phyloP scores from a whole-genome alignment of 371 early-diverging fungal genomes.

The Mortierella sp. region DNA sequence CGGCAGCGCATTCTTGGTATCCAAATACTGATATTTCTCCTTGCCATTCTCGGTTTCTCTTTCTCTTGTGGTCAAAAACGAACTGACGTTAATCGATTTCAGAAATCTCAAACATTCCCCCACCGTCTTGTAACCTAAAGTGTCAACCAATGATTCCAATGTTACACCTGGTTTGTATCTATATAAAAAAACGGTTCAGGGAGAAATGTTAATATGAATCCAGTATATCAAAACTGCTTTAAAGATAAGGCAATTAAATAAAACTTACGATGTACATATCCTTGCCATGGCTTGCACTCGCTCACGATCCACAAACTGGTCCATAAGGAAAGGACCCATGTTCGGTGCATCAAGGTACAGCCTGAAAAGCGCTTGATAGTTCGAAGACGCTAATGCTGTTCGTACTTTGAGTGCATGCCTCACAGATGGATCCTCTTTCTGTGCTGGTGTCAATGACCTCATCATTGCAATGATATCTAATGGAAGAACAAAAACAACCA shows the following conservation, averaged over 20 bases:
- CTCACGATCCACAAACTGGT: conserved; percentile 90
- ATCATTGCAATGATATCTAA: conserved; percentile 83
- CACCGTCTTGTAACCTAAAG: conserved; percentile 40
- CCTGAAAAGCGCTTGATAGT: conserved; percentile 87
- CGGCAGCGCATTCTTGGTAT: conserved; percentile 68
- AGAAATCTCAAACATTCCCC: conserved; percentile 63
- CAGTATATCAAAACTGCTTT: no score
- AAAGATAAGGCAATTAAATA: not conserved
- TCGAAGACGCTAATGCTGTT: conserved; percentile 77
- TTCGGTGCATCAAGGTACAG: conserved; percentile 86
- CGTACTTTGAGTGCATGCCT: conserved; percentile 89
- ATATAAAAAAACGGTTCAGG: conserved; percentile 4
- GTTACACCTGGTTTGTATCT: conserved; percentile 69
- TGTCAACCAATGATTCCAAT: conserved; percentile 54
- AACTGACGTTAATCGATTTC: conserved; percentile 45
- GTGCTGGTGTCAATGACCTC: conserved; percentile 69
- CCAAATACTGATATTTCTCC: conserved; percentile 55
- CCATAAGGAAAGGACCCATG: conserved; percentile 88
- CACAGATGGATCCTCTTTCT: conserved; percentile 70
- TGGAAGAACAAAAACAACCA: not conserved
- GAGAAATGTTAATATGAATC: not conserved
- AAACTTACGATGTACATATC: conserved; percentile 77
- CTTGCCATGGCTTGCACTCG: conserved; percentile 76
- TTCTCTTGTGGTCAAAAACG: conserved; percentile 14
- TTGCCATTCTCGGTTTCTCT: conserved; percentile 26